Base-by-base conservation (phyloP, 2,329 filamentous ascomycete species). In the Ophiostoma australiae region DNA sequence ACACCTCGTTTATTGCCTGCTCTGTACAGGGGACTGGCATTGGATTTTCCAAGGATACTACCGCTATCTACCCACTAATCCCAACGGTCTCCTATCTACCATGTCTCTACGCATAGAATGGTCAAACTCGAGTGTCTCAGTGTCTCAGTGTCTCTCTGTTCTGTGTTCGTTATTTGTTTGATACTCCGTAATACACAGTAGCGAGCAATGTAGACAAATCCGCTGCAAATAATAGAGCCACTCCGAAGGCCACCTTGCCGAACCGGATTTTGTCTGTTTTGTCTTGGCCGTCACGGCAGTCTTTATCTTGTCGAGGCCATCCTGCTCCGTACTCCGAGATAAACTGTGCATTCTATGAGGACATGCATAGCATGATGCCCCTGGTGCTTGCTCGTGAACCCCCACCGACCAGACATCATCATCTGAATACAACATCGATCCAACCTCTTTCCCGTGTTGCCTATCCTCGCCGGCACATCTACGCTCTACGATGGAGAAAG, bases 401-500 rank as follows among this genome's bases (percentile, higher is more conserved):
- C 52, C 52, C 52, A 58, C 52, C 52, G 52, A 58, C 10, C 52
- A 23, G n/a, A 52, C 44, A 52, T 10, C 48, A 52, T 8, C 48
- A 23, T 52, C 48, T 52, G 17, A 20, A 52, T 52, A 27, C 52
- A 27, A 58, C 52, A 13, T 27, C 52, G 17, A 58, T 58, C n/a
- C 17, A 27, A 31, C 52, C 52, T 58, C 52, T 58, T 58, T 58
- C 52, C 52, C 52, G 52, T 58, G 52, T 58, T 58, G 52, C 52
- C 52, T 23, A 58, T 58, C n/a, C 52, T 27, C 4, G 13, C 13
- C 23, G 41, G 41, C 15, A 44, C n/a, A 48, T 48, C 17, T n/a
- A 48, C 20, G 2, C 8, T 48, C 17, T n/a, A 48, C 20, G 15
- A 44, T 39, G 39, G 39, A 41, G 39, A 15, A 41, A 3, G 27